A percentile compares a stretch with the other conserved stretches of the same genome.
These are phyloP conservation scores for Schoenoplectus tabernaemontani DNA, from an alignment of 202 grass and related monocot genomes.

Conservation along the genomic window DNA sequence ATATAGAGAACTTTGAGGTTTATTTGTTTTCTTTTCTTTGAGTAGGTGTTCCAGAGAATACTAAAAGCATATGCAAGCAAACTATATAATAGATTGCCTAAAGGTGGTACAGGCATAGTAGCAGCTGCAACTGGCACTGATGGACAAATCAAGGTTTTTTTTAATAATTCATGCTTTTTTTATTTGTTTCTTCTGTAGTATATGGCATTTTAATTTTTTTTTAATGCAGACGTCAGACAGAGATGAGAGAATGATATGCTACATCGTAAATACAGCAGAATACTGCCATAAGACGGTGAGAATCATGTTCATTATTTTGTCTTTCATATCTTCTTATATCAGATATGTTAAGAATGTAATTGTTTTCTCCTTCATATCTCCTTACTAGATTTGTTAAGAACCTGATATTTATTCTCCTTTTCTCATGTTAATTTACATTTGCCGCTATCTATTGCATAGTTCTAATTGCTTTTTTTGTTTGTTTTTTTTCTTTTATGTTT, in stretches of 20 bases:
- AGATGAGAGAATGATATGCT: slow-evolving; percentile 98
- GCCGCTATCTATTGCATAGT: not conserved
- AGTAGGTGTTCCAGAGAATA: slow-evolving; percentile 95
- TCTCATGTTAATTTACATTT: not conserved
- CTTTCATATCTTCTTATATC: not conserved
- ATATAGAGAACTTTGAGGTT: not conserved
- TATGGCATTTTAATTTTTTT: slow-evolving; percentile 3
- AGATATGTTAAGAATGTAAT: not conserved
- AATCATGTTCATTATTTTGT: slow-evolving; percentile 18
- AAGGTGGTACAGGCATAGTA: slow-evolving; percentile 91
- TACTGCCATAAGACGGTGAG: slow-evolving; percentile 97
- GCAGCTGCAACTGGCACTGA: slow-evolving; percentile 95
- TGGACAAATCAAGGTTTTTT: slow-evolving; percentile 77
- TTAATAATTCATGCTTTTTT: not conserved
- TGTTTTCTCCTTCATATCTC: not conserved
- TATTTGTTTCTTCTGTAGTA: slow-evolving; percentile 20
- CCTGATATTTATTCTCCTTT: not conserved
- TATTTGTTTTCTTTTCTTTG: slow-evolving; percentile 20
- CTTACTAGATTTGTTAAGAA: not conserved
- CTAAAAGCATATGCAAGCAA: slow-evolving; percentile 88
- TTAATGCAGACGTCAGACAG: slow-evolving; percentile 82
- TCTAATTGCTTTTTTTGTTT: not conserved
- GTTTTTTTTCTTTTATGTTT: slow-evolving; percentile 10
- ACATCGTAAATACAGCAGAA: slow-evolving; percentile 93
- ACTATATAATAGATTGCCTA: slow-evolving; percentile 78